Conservation (phyloP, 345 rosid genomes). For the Diplotaxis tenuifolia region DNA sequence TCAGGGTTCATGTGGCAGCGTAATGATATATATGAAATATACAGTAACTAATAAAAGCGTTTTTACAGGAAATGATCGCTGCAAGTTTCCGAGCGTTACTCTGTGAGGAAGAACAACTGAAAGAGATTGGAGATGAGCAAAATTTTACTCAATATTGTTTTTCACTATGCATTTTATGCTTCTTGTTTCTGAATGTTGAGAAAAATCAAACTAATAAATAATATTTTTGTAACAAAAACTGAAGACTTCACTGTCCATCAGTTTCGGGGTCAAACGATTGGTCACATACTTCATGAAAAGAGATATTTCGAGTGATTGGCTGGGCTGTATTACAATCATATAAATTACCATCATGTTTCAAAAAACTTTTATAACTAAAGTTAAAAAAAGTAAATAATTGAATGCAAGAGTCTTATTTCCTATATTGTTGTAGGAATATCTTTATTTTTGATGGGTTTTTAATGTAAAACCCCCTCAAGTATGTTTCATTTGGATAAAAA, state of each 20-base stretch:
- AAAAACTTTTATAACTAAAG: too few species aligned
- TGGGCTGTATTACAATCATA: too few species aligned
- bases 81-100: not conserved
- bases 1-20: not conserved
- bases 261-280: not conserved
- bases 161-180: not conserved
- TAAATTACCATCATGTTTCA: too few species aligned
- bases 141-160: not conserved
- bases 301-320: too few species aligned
- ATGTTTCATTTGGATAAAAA: too few species aligned
- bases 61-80: not conserved
- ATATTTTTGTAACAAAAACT: not conserved
- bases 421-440: too few species aligned
- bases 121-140: not conserved
- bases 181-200: not conserved
- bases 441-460: too few species aligned
- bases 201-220: not conserved
- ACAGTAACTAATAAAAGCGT: not conserved
- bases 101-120: not conserved
- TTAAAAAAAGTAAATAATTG: too few species aligned
- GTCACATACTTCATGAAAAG: not conserved
- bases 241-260: not conserved
- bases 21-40: not conserved
- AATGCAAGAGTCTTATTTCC: too few species aligned
- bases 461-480: too few species aligned